Conservation (phyloP, 768 basidiomycete species). For the Suillus variegatus region DNA sequence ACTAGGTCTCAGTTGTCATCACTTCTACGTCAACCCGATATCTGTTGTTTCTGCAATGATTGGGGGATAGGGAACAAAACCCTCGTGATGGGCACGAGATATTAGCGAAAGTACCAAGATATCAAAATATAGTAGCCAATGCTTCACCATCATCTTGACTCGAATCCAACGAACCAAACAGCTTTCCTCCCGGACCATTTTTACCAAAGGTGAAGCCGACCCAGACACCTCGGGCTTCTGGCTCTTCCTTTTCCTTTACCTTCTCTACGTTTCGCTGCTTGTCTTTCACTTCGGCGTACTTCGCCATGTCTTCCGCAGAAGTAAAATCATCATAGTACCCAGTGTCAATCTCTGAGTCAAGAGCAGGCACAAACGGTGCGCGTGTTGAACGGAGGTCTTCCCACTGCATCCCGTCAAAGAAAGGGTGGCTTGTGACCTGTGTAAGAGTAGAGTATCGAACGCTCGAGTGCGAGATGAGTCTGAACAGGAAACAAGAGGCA, state of each 20-base stretch:
- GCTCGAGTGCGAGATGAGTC: conserved; percentile 86
- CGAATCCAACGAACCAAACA: conserved; percentile 27
- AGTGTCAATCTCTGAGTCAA: conserved; percentile 93
- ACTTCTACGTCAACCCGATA: too few relatives aligned
- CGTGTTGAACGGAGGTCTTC: conserved; percentile 69
- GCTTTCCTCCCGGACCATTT: conserved; percentile 63
- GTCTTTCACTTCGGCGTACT: conserved; percentile 97
- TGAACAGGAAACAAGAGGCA: conserved; percentile 25
- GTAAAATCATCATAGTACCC: conserved; percentile 95
- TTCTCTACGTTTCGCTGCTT: conserved; percentile 94
- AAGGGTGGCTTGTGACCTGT: conserved; percentile 76
- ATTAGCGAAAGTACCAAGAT: too few relatives aligned
- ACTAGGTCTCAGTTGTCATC: too few relatives aligned
- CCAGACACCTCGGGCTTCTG: conserved; percentile 75
- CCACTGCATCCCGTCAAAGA: conserved; percentile 82
- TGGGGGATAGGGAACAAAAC: too few relatives aligned
- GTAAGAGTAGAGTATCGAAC: conserved; percentile 74
- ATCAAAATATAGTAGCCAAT: conserved; percentile 61
- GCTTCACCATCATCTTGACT: conserved; percentile 49
- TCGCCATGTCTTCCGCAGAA: conserved; percentile 91
- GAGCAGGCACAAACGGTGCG: conserved; percentile 91
- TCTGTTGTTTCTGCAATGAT: too few relatives aligned
- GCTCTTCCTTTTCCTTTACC: conserved; percentile 86
- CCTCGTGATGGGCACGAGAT: too few relatives aligned
- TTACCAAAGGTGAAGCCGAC: conserved; percentile 92